phyloP scores from a whole-genome alignment of 306 rosid species.

The Trifolium subterraneum region DNA sequence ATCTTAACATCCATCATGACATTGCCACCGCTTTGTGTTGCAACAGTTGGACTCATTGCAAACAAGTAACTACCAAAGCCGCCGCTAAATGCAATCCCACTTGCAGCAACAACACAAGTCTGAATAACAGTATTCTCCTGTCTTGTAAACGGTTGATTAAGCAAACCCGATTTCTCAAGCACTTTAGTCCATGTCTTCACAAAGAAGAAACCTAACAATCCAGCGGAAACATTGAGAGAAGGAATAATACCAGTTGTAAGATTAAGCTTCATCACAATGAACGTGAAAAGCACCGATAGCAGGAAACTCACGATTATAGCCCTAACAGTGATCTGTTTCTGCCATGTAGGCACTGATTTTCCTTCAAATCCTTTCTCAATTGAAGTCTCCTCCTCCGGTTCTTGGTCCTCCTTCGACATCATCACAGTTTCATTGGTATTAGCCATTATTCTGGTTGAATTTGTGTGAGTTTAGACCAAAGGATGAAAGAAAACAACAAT shows the following conservation, averaged over 20 bases:
- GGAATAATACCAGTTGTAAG: constrained; percentile 56
- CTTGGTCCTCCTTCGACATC: background rate
- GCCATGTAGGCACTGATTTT: constrained; percentile 46
- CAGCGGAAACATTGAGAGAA: constrained; percentile 30
- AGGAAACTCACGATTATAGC: constrained; percentile 45
- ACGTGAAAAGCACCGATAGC: constrained; percentile 45
- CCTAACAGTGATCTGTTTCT: constrained; percentile 39
- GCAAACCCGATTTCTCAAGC: constrained; percentile 28
- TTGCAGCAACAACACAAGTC: too few relatives aligned
- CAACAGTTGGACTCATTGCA: too few relatives aligned
- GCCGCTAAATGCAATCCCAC: too few relatives aligned
- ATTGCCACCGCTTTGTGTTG: too few relatives aligned
- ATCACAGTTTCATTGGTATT: too few relatives aligned
- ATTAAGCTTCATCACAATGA: constrained; percentile 56
- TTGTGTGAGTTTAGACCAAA: too few relatives aligned
- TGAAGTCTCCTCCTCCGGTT: background rate
- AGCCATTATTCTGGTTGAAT: too few relatives aligned
- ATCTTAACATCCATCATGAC: too few relatives aligned
- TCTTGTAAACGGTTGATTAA: constrained; percentile 42
- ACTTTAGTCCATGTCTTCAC: constrained; percentile 48
- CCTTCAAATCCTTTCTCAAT: constrained; percentile 43
- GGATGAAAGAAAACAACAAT: too few relatives aligned
- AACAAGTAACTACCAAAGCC: too few relatives aligned
- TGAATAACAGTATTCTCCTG: constrained; percentile 51
- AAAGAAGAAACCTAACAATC: constrained; percentile 53